phyloP scores from a whole-genome alignment of 768 basidiomycete genomes.

The Boletus vinaceobasis region DNA sequence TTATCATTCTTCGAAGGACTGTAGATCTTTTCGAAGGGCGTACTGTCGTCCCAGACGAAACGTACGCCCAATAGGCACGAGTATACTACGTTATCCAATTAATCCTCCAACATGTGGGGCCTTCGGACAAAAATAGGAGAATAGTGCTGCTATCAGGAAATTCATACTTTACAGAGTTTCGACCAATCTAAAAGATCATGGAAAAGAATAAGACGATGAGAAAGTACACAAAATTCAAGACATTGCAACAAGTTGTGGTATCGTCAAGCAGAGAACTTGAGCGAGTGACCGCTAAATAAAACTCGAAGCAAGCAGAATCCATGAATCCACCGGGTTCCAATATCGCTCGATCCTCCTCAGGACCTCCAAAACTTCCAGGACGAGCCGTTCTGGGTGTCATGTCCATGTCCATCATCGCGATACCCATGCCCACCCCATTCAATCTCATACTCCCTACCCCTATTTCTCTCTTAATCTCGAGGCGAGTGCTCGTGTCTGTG shows the following conservation, averaged over 20 bases:
- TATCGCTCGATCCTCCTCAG: neutral
- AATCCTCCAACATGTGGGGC: neutral
- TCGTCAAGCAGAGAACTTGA: neutral
- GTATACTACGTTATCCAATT: neutral
- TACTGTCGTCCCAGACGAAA: neutral
- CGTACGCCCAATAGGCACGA: neutral
- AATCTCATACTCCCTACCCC: slow-evolving; percentile 1
- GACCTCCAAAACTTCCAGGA: slow-evolving; percentile 13
- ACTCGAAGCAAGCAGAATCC: neutral
- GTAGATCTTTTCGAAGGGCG: slow-evolving; percentile 23
- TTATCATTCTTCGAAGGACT: slow-evolving; percentile 84
- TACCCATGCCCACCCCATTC: neutral
- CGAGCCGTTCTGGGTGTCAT: slow-evolving; percentile 4
- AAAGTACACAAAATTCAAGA: neutral
- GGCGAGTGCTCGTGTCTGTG: slow-evolving; percentile 10
- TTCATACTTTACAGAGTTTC: neutral
- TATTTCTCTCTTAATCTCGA: slow-evolving; percentile 7
- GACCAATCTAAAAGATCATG: neutral
- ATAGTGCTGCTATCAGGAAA: neutral
- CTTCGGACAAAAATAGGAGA: neutral
- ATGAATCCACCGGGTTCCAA: neutral
- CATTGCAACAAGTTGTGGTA: slow-evolving; percentile 2
- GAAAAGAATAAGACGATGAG: neutral
- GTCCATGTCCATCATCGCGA: slow-evolving; percentile 4
- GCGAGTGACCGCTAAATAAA: neutral